Conservation (phyloP, 2,329 filamentous ascomycete species). For the Penicillium sp. region DNA sequence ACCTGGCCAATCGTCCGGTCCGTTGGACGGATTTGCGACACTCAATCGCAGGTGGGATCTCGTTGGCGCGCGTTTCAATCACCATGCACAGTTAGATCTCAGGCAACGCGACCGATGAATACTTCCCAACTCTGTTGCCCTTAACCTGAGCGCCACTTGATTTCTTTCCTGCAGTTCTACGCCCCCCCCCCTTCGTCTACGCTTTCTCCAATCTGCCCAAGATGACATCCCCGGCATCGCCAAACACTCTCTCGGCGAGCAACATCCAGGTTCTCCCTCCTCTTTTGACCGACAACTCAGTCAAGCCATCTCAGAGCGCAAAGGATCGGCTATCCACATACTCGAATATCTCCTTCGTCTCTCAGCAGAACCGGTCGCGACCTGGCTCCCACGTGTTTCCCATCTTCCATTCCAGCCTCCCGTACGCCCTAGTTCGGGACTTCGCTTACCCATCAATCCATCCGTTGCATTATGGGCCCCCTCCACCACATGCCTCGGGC, state of each 20-base stretch:
- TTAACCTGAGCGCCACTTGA: conserved; percentile 25
- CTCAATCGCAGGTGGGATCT: conserved; percentile 28
- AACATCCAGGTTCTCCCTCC: conserved; percentile 47
- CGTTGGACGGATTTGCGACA: conserved; percentile 1
- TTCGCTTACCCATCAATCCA: conserved; percentile 86
- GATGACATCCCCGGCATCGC: conserved; percentile 41
- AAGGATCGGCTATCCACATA: conserved; percentile 84
- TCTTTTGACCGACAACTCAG: conserved; percentile 55
- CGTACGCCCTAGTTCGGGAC: conserved; percentile 90
- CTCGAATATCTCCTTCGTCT: conserved; percentile 67
- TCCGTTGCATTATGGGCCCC: conserved; percentile 92
- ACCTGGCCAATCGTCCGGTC: neutral
- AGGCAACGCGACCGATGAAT: conserved; percentile 32
- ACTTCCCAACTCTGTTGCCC: conserved; percentile 23
- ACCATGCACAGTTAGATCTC: conserved; percentile 42
- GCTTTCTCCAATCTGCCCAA: conserved; percentile 33
- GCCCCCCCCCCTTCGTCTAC: conserved; percentile 11
- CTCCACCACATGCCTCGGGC: conserved; percentile 71
- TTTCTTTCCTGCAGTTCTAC: conserved; percentile 21
- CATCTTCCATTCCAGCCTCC: conserved; percentile 79
- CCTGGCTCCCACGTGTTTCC: conserved; percentile 82
- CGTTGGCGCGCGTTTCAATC: conserved; percentile 27
- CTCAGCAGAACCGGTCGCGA: conserved; percentile 65
- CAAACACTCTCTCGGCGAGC: conserved; percentile 34
- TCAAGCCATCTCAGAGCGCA: conserved; percentile 73